These are phyloP conservation scores for Chaetomidium leptoderma DNA, from an alignment of 495 filamentous ascomycete species.

Conservation along the genomic window DNA sequence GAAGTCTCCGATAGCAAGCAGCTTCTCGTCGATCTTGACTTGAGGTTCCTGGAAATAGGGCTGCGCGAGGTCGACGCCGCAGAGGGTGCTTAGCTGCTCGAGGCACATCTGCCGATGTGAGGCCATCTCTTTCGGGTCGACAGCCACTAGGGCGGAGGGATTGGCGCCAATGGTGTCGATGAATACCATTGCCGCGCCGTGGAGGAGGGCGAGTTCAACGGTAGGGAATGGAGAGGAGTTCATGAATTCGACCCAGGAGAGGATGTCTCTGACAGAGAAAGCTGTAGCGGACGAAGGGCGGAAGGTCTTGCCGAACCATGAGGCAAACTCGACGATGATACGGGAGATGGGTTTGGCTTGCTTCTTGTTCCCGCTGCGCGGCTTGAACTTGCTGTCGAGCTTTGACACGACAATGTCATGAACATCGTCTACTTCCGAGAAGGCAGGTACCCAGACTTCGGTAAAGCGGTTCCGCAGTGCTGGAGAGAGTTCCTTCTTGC, in stretches of 20 bases:
- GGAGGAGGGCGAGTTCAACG: conserved; percentile 52
- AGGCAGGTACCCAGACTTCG: conserved; percentile 92
- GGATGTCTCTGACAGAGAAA: conserved; percentile 83
- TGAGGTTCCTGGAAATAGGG: conserved; percentile 57
- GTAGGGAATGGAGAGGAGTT: conserved; percentile 53
- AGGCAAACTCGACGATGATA: conserved; percentile 77
- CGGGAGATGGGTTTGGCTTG: conserved; percentile 46
- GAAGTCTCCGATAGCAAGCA: conserved; percentile 69
- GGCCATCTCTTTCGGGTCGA: conserved; percentile 53
- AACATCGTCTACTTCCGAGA: conserved; percentile 77
- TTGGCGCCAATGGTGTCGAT: conserved; percentile 94
- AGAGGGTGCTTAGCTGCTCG: conserved; percentile 61
- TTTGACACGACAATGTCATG: conserved; percentile 80
- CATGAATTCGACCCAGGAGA: conserved; percentile 91
- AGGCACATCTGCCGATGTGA: conserved; percentile 68
- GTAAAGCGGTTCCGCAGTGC: conserved; percentile 96
- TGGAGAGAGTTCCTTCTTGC: conserved; percentile 93
- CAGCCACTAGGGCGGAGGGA: conserved; percentile 75
- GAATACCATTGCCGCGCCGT: conserved; percentile 93
- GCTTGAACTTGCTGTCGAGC: conserved; percentile 44
- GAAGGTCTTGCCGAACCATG: conserved; percentile 84
- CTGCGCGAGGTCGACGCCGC: conserved; percentile 55
- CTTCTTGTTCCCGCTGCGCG: conserved; percentile 3
- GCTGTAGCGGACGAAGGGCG: conserved; percentile 64
- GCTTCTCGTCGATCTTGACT: conserved; percentile 41